These are phyloP conservation scores for Cladobotryum mycophilum DNA, from an alignment of 2,329 filamentous ascomycete species.

Conservation along the genomic window DNA sequence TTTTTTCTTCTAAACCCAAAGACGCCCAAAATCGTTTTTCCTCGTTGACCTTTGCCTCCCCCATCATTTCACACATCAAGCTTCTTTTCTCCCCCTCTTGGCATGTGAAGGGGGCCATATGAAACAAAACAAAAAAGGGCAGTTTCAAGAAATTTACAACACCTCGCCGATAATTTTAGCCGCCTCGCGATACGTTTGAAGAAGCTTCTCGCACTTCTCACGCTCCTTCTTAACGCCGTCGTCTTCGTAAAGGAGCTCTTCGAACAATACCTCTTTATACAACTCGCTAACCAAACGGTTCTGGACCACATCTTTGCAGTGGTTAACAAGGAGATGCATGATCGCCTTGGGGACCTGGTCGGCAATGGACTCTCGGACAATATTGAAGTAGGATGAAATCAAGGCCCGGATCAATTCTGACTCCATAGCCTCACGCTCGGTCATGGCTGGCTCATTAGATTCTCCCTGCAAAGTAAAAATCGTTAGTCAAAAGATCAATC, in stretches of 20 bases:
- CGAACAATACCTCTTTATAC: slow-evolving; percentile 86
- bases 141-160: slow-evolving; percentile 44
- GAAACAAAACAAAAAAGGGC: too few relatives aligned
- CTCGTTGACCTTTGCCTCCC: slow-evolving; percentile 24
- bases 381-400: slow-evolving; percentile 98
- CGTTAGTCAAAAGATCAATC: slow-evolving; percentile 13
- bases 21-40: slow-evolving; percentile 7
- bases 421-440: slow-evolving; percentile 92
- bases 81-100: not conserved
- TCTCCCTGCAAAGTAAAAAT: slow-evolving; percentile 37
- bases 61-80: not conserved
- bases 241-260: slow-evolving; percentile 93
- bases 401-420: slow-evolving; percentile 94
- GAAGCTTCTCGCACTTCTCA: slow-evolving; percentile 95
- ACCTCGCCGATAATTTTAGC: slow-evolving; percentile 98
- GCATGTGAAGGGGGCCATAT: too few relatives aligned
- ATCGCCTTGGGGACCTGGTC: slow-evolving; percentile 98
- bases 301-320: slow-evolving; percentile 96
- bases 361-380: slow-evolving; percentile 95
- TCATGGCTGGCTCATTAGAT: slow-evolving; percentile 75
- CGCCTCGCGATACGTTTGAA: slow-evolving; percentile 93
- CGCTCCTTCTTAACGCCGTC: slow-evolving; percentile 95
- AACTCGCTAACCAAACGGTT: slow-evolving; percentile 93
- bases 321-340: slow-evolving; percentile 97
- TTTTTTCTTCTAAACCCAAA: slow-evolving; percentile 3